These are phyloP conservation scores for Luvunga scandens DNA, from an alignment of 345 rosid species.

Conservation along the genomic window DNA sequence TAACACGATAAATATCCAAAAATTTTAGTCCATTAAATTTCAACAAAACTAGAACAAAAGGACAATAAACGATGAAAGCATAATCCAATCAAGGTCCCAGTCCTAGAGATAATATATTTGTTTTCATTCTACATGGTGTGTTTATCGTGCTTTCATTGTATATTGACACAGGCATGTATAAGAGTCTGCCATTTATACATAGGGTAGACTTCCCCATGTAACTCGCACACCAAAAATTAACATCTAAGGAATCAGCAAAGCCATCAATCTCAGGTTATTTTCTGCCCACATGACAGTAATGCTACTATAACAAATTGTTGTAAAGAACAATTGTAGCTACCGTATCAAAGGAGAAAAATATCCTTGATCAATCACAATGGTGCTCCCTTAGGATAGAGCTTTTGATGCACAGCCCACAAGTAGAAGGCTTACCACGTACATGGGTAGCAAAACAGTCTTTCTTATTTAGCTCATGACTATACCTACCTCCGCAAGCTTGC, in stretches of 20 bases:
- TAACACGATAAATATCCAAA: not conserved
- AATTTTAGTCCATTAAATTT: not conserved
- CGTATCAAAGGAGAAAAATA: not conserved
- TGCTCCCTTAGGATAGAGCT: not conserved
- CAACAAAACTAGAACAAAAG: not conserved
- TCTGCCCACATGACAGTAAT: not conserved
- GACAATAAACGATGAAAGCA: not conserved
- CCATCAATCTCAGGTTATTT: not conserved
- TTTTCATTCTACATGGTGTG: not conserved
- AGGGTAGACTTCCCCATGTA: not conserved
- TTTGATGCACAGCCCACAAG: not conserved
- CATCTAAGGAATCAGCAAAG: not conserved
- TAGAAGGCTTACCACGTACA: not conserved
- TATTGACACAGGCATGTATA: not conserved
- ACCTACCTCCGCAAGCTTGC: not conserved
- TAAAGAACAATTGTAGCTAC: not conserved
- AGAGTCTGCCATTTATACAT: not conserved
- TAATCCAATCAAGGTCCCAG: not conserved
- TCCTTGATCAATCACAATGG: constrained; percentile 2
- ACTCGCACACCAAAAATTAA: not conserved
- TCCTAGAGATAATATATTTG: not conserved
- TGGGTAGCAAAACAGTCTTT: not conserved
- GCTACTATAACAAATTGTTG: constrained; percentile 4
- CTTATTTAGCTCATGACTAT: not conserved
- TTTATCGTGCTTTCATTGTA: not conserved